Evolutionary conservation across 805 yeast species (phyloP), one percentile per base, ranked within the genome.

Genomic region (Candida michaelii): DNA sequence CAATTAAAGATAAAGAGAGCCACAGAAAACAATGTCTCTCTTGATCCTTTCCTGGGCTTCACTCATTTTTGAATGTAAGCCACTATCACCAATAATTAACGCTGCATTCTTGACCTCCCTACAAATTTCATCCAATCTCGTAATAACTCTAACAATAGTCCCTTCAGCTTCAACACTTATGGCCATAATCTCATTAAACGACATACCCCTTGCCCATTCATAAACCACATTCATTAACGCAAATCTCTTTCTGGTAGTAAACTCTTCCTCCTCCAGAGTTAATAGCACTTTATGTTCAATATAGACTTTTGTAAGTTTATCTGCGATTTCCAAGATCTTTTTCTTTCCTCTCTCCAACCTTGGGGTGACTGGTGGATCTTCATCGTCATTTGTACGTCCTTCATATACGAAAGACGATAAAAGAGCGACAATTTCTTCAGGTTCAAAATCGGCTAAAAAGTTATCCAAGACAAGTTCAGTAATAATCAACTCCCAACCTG

Each of bases 11-110:
- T 93, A 93, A 46, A 93, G 76, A 44, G 96, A 86, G 3, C 98
- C 97, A 60, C 98, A 93, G 65, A 93, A 93, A 0, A 93, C 98
- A 53, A 93, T 93, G 61, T 93, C 99, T 55, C 99, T 80, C 66
- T 91, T 91, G 59, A 93, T 93, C 62, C 81, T 79, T 59, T 93
- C 98, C 65, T 91, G 98, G 0, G 97, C 97, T 42, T 80, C 84
- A 15, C 80, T 74, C 93, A 93, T 89, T 63, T 91, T 91, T 36
- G 87, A 73, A 62, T 89, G 95, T 49, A 93, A 74, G n/a, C 79
- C 77, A 5, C 95, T 82, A 62, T 93, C 97, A 42, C 99, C 99
- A 56, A 93, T 87, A 53, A 93, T 89, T 52, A 91, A 74, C 1
- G 98, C 89, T 3, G 98, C 97, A 41, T 87, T 84, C 66, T 85